A percentile compares a stretch with the other conserved stretches of the same genome.
These are phyloP conservation scores for Calendula officinalis DNA, from an alignment of 129 eudicot species.

Conservation along the genomic window DNA sequence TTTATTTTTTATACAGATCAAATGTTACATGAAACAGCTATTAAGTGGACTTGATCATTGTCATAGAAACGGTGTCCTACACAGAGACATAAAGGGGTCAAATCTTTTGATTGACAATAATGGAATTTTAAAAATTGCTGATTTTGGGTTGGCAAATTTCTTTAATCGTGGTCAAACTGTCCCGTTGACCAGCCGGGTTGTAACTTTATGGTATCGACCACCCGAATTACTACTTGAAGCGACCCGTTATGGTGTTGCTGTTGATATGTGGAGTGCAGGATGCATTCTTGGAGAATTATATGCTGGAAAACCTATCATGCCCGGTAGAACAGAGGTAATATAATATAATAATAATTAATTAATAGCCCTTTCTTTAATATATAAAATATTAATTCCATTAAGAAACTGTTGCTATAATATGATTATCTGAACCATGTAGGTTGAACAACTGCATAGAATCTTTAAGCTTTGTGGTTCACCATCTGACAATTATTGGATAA, in stretches of 20 bases:
- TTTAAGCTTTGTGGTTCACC: too few relatives aligned
- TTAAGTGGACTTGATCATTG: slow-evolving; percentile 75
- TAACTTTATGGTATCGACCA: slow-evolving; percentile 85
- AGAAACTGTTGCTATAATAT: not conserved
- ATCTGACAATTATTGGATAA: slow-evolving; percentile 74
- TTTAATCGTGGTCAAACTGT: slow-evolving; percentile 41
- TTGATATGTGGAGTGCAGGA: slow-evolving; percentile 82
- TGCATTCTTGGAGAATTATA: slow-evolving; percentile 80
- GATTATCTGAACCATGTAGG: slow-evolving; percentile 32
- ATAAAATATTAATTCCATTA: not conserved
- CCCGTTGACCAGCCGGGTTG: slow-evolving; percentile 75
- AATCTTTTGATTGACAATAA: slow-evolving; percentile 43
- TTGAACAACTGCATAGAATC: slow-evolving; percentile 47
- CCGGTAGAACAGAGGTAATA: slow-evolving; percentile 73
- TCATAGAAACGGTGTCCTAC: slow-evolving; percentile 67
- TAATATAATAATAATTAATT: too few relatives aligned
- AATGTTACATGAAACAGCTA: slow-evolving; percentile 78
- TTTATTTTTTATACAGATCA: slow-evolving; percentile 35
- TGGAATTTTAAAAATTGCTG: slow-evolving; percentile 79
- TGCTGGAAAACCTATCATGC: slow-evolving; percentile 85
- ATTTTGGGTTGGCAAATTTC: slow-evolving; percentile 71
- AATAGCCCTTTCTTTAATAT: not conserved
- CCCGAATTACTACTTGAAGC: slow-evolving; percentile 82
- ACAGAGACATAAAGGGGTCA: slow-evolving; percentile 49
- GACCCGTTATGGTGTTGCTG: slow-evolving; percentile 60